These are phyloP conservation scores for Penicillium angulare DNA, from an alignment of 495 filamentous ascomycete species.

Conservation along the genomic window DNA sequence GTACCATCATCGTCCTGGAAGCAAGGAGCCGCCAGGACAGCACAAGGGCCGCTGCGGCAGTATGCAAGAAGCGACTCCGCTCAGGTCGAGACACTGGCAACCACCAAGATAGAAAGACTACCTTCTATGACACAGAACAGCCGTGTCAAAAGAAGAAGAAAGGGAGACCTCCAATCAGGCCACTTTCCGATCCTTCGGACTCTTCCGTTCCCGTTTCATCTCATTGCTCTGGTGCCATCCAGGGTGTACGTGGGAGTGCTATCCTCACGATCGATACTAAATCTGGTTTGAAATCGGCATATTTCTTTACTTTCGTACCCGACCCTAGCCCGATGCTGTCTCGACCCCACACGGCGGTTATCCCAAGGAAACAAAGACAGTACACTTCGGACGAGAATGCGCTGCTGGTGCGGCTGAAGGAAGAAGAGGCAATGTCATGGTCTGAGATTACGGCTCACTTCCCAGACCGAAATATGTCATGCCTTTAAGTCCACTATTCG, in stretches of 20 bases:
- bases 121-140: slow-evolving; percentile 4
- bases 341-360: slow-evolving; percentile 4
- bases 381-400: slow-evolving; percentile 12
- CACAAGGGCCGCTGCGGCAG: slow-evolving; percentile 10
- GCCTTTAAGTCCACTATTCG: slow-evolving; percentile 14
- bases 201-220: slow-evolving; percentile 6
- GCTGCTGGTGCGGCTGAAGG: slow-evolving; percentile 14
- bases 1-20: slow-evolving; percentile 9
- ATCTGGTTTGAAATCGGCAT: slow-evolving; percentile 8
- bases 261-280: slow-evolving; percentile 10
- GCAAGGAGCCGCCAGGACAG: slow-evolving; percentile 8
- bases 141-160: slow-evolving; percentile 8
- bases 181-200: slow-evolving; percentile 4
- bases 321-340: slow-evolving; percentile 8
- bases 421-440: slow-evolving; percentile 12
- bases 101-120: slow-evolving; percentile 3
- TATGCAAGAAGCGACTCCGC: slow-evolving; percentile 15
- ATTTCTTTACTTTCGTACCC: slow-evolving; percentile 16
- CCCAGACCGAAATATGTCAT: slow-evolving; percentile 8
- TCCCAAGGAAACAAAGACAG: slow-evolving; percentile 3
- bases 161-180: slow-evolving; percentile 7
- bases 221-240: slow-evolving; percentile 5
- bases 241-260: slow-evolving; percentile 7
- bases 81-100: slow-evolving; percentile 8
- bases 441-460: slow-evolving; percentile 12